Base-by-base conservation (phyloP, 768 basidiomycete species). In the Mycena capillaripes region DNA sequence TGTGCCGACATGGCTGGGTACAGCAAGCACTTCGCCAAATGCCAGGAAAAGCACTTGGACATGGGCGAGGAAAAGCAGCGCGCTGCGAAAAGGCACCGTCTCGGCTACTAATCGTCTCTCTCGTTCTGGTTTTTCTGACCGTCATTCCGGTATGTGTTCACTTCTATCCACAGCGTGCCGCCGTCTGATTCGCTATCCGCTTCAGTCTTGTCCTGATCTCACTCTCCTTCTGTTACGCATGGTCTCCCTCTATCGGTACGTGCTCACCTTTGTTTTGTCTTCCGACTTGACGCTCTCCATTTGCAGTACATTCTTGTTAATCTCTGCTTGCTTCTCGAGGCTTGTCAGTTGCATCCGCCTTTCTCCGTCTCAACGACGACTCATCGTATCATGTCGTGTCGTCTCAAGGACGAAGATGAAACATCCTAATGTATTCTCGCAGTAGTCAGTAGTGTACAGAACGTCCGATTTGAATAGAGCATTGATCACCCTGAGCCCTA, bases 61-160 rank as follows among this genome's bases (percentile, higher is more conserved):
- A 50, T 12, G 25, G 62, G 25, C n/a, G n/a, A n/a, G n/a, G n/a
- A n/a, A n/a, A 46, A 10, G 21, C 6, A 21, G 34, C 53, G 34
- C 8, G 19, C 30, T 23, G 11, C 44, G 2, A 70, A 70, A 60
- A 46, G 56, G 61, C 56, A 48, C 25, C 61, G 69, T 23, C 19
- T 57, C 23, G 38, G 19, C 21, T 55, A 52, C 21, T 2, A 17
- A 19, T 42, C 12, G 8, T 63, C 32, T 21, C 32, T 16, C 12
- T 16, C 27, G 1, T 19, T 58, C 25, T 42, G 36, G 17, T 32
- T 34, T 11, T 23, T 48, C 60, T 60, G 29, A 32, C n/a, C 16
- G 44, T 48, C 30, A 25, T 46, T 60, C 4, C 21, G 42, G 44
- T 61, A n/a, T 21, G 60, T 61, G 19, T 32, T 30, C 21, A 12